Evolutionary conservation across 768 basidiomycete species (phyloP), one percentile per base, ranked within the genome.

Genomic region (Suillus clintonianus): DNA sequence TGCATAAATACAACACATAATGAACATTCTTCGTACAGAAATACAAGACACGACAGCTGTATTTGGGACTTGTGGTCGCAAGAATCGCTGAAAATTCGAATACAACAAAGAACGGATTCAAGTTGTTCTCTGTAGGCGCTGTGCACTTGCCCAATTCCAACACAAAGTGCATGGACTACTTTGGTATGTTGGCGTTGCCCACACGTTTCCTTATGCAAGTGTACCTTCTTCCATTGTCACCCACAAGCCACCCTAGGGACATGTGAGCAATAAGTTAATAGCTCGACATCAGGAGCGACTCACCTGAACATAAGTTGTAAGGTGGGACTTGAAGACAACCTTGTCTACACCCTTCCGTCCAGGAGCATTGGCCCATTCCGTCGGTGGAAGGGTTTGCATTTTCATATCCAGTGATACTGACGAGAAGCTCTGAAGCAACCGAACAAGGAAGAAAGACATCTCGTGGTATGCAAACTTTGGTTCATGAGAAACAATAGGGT

Each of bases 401-500:
- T 78, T 76, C 53, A 70, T 64, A 47, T 78, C 81, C 6, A 86
- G 70, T 30, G 69, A 66, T 65, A 86, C 73, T 2, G 63, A 67
- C 34, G 80, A 79, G 65, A 86, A 82, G 42, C 78, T 72, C 68
- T 87, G 86, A 36, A 85, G 69, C 0, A 86, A 72, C 5, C 84
- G 81, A 58, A 85, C 73, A 58, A 86, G 77, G 74, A 85, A 82
- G 73, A 83, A 85, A 13, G 84, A 83, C 10, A 81, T 76, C 70
- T 84, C 82, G 68, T 85, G 81, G 70, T 85, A 85, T n/a, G 84
- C 83, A 69, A 85, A 84, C 79, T 85, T 53, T 2, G 11, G 15
- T n/a, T 14, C 41, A 7, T 24, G 62, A 45, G 27, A 42, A 34
- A 27, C 15, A 62, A 45, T 24, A 19, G 22, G 4, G 27, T 61